Evolutionary conservation across 2,329 filamentous ascomycete genomes (phyloP).

Genomic region (Fusarium fujikuroi): DNA sequence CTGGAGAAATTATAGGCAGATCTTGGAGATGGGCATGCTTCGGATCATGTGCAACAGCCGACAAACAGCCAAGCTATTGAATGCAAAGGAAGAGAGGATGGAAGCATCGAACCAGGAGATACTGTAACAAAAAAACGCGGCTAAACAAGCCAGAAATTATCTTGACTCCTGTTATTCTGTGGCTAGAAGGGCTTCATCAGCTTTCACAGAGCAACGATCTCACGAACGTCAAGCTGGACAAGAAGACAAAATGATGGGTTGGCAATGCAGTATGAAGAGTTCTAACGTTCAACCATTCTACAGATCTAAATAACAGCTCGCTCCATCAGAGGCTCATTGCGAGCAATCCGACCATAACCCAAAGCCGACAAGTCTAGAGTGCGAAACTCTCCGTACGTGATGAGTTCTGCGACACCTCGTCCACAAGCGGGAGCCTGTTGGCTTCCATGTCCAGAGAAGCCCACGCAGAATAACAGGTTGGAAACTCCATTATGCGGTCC

Average conservation of each 20-base stretch:
- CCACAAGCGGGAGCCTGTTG: constrained; percentile 21
- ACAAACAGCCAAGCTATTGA: background rate
- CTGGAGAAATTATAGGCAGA: background rate
- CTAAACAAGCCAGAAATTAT: too few species aligned
- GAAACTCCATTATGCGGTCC: constrained; percentile 5
- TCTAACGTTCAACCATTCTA: background rate
- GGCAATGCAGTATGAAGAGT: background rate
- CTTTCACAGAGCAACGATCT: background rate
- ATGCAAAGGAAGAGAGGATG: background rate
- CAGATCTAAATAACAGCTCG: background rate
- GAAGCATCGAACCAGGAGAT: too few species aligned
- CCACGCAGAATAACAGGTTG: constrained; percentile 5
- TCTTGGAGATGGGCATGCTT: background rate
- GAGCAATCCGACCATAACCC: constrained; percentile 5
- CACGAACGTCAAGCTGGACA: background rate
- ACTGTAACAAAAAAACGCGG: too few species aligned
- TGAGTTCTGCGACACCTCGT: constrained; percentile 12
- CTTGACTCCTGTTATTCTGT: background rate
- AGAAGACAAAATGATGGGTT: too few species aligned
- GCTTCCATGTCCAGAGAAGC: constrained; percentile 18
- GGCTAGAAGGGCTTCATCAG: too few species aligned
- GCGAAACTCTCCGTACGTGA: constrained; percentile 10
- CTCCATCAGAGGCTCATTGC: constrained; percentile 11
- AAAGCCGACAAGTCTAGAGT: constrained; percentile 13
- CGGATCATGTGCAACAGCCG: background rate